These are phyloP conservation scores for Dichotomocladium elegans DNA, from an alignment of 371 early-diverging fungal genomes.

Conservation along the genomic window DNA sequence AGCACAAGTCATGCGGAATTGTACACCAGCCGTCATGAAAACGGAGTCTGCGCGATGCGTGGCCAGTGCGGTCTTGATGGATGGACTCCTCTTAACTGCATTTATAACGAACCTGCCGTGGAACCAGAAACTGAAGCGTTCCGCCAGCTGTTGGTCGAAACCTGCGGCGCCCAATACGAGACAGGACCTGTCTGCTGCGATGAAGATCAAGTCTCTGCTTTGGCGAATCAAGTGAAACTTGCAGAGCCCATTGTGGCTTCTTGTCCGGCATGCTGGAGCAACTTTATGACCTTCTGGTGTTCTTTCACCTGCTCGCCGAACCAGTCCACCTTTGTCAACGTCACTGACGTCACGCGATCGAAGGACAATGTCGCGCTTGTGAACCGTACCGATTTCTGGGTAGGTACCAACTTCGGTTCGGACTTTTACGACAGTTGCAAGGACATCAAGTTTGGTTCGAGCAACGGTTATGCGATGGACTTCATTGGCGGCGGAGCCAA, in stretches of 20 bases:
- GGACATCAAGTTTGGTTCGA: constrained; percentile 69
- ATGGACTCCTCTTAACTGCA: constrained; percentile 44
- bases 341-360: constrained; percentile 36
- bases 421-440: constrained; percentile 74
- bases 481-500: constrained; percentile 74
- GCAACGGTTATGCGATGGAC: constrained; percentile 72
- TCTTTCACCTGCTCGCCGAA: constrained; percentile 69
- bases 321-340: constrained; percentile 70
- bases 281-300: constrained; percentile 71
- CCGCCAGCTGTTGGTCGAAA: constrained; percentile 47
- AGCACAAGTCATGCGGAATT: neutral
- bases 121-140: constrained; percentile 39
- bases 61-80: constrained; percentile 48
- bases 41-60: constrained; percentile 62
- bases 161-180: constrained; percentile 56
- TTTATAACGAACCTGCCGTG: constrained; percentile 45
- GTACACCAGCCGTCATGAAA: constrained; percentile 29
- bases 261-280: constrained; percentile 79
- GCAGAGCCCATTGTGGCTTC: constrained; percentile 59
- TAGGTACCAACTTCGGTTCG: constrained; percentile 53
- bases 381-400: constrained; percentile 54
- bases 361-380: constrained; percentile 37
- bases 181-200: constrained; percentile 63
- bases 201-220: constrained; percentile 48
- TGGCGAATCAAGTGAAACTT: constrained; percentile 49